phyloP scores from a whole-genome alignment of 495 filamentous ascomycete species.

The Rostrohypoxylon terebratum region DNA sequence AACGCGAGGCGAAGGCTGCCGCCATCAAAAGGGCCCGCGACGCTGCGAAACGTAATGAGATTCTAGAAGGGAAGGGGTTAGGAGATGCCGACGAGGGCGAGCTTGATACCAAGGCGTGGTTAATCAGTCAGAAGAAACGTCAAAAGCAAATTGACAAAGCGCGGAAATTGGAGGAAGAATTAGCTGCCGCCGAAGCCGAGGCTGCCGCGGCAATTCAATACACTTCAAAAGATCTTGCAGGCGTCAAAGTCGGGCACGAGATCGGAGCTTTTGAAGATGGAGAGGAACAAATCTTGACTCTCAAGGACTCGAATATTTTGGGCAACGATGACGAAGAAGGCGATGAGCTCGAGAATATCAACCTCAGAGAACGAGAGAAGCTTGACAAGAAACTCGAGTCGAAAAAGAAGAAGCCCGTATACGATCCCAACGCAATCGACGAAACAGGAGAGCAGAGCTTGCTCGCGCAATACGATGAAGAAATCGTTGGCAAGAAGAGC shows the following conservation, averaged over 20 bases:
- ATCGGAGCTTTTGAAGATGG: conserved; percentile 78
- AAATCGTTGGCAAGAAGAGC: conserved; percentile 90
- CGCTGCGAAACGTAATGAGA: conserved; percentile 75
- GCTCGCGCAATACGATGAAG: conserved; percentile 92
- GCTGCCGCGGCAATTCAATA: conserved; percentile 69
- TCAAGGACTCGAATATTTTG: conserved; percentile 85
- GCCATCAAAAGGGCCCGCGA: conserved; percentile 92
- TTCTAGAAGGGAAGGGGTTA: conserved; percentile 82
- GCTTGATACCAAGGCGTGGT: conserved; percentile 86
- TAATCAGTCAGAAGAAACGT: conserved; percentile 86
- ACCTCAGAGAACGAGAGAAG: conserved; percentile 81
- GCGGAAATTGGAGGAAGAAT: conserved; percentile 78
- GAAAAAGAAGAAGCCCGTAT: conserved; percentile 92
- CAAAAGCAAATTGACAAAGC: conserved; percentile 89
- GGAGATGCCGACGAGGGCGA: conserved; percentile 76
- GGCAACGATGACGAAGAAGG: conserved; percentile 90
- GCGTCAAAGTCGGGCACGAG: conserved; percentile 91
- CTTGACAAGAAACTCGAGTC: conserved; percentile 80
- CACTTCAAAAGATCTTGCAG: conserved; percentile 84
- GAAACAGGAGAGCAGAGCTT: conserved; percentile 74
- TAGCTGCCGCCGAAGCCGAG: conserved; percentile 63
- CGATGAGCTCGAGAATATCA: conserved; percentile 90
- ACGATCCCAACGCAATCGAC: conserved; percentile 82
- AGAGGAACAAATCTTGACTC: conserved; percentile 85
- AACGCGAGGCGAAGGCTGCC: conserved; percentile 79